Percentiles rank a stretch among this genome's conserved stretches.
Evolutionary conservation across 176 grass and related monocot species (phyloP).

Genomic region (Raddia distichophylla): DNA sequence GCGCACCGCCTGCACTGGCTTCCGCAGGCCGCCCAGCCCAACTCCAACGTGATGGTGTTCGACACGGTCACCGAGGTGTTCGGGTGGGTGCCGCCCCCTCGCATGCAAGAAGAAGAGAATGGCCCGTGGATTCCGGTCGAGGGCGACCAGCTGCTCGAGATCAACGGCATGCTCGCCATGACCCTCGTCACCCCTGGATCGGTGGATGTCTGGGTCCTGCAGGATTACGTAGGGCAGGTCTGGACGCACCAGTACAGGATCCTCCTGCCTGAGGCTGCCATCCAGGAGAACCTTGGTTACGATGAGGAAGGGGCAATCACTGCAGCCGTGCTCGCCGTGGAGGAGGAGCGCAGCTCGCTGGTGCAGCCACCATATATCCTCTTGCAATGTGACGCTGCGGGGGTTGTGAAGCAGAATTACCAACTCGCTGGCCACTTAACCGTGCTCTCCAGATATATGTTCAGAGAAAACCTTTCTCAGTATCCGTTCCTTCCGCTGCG

Average conservation of each 20-base stretch:
- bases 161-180: slow-evolving; percentile 22
- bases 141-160: slow-evolving; percentile 27
- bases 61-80: not conserved
- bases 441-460: not conserved
- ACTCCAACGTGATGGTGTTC: not conserved
- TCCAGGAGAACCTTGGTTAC: not conserved
- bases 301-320: not conserved
- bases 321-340: not conserved
- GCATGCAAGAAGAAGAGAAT: not conserved
- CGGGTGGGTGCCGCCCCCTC: not conserved
- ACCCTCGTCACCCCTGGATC: not conserved
- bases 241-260: not conserved
- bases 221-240: not conserved
- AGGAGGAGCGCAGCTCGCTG: not conserved
- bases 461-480: slow-evolving; percentile 26
- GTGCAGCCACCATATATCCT: not conserved
- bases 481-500: not conserved
- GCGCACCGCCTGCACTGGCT: not conserved
- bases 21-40: not conserved
- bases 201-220: slow-evolving; percentile 26
- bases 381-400: not conserved
- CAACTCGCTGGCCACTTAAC: not conserved
- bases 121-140: not conserved
- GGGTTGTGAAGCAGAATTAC: not conserved
- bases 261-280: not conserved